These are phyloP conservation scores for Iberis pinnata DNA, from an alignment of 345 rosid species.

Conservation along the genomic window DNA sequence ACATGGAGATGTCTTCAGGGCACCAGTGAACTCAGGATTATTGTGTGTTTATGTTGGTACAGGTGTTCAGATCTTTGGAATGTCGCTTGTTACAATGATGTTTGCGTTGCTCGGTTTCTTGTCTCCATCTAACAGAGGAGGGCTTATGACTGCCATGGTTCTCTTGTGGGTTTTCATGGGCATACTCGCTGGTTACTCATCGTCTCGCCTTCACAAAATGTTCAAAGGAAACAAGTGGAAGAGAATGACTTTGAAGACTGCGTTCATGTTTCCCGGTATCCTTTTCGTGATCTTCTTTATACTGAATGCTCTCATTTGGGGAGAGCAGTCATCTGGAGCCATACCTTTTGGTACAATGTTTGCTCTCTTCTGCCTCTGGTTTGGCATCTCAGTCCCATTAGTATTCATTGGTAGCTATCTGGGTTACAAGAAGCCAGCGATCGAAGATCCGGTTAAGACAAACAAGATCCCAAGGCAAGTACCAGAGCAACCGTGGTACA, in stretches of 20 bases:
- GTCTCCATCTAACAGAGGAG: slow-evolving; percentile 95
- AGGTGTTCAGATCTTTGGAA: slow-evolving; percentile 79
- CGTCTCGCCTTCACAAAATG: slow-evolving; percentile 81
- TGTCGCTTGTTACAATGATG: slow-evolving; percentile 94
- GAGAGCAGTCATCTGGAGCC: slow-evolving; percentile 87
- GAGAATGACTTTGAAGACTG: slow-evolving; percentile 77
- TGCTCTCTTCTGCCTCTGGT: slow-evolving; percentile 86
- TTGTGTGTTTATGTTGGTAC: slow-evolving; percentile 89
- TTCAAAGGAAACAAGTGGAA: slow-evolving; percentile 94
- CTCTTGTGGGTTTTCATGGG: slow-evolving; percentile 98
- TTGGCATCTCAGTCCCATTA: slow-evolving; percentile 88
- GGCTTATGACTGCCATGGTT: slow-evolving; percentile 97
- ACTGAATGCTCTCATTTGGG: slow-evolving; percentile 81
- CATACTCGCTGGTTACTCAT: slow-evolving; percentile 75
- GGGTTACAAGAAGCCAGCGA: slow-evolving; percentile 77
- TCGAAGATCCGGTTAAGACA: slow-evolving; percentile 88
- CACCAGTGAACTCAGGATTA: slow-evolving; percentile 69
- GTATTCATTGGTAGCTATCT: slow-evolving; percentile 87
- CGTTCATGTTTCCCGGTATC: slow-evolving; percentile 89
- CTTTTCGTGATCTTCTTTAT: slow-evolving; percentile 74
- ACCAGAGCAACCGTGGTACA: slow-evolving; percentile 95
- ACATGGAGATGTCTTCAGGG: slow-evolving; percentile 84
- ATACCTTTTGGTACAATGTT: slow-evolving; percentile 94
- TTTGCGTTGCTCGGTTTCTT: slow-evolving; percentile 86
- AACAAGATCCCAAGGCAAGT: slow-evolving; percentile 89